phyloP scores from a whole-genome alignment of 2,329 filamentous ascomycete species.

The Colletotrichum endophyticum region DNA sequence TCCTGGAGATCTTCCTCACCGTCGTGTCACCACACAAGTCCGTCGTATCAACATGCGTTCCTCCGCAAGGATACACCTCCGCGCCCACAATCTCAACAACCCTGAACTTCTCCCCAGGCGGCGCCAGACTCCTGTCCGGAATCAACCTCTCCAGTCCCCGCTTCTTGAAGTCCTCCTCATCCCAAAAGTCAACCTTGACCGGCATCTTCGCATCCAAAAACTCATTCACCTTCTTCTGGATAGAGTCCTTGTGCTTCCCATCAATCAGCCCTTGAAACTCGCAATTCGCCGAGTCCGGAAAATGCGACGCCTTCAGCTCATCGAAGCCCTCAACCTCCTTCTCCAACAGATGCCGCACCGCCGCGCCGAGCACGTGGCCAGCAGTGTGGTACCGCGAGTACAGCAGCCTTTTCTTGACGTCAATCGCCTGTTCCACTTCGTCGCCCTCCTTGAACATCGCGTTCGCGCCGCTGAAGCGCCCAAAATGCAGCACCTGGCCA shows the following conservation, averaged over 20 bases:
- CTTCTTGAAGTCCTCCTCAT: conserved; percentile 63
- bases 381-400: conserved; percentile 76
- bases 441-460: conserved; percentile 44
- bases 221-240: conserved; percentile 66
- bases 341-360: conserved; percentile 64
- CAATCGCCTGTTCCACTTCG: conserved; percentile 60
- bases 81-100: conserved; percentile 73
- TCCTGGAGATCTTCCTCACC: conserved; percentile 71
- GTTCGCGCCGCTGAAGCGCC: conserved; percentile 49
- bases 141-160: conserved; percentile 61
- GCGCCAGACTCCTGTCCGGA: conserved; percentile 49
- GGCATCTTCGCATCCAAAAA: conserved; percentile 60
- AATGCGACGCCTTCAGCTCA: conserved; percentile 76
- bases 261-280: conserved; percentile 74
- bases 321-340: conserved; percentile 58
- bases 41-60: conserved; percentile 72
- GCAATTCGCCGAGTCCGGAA: conserved; percentile 69
- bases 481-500: conserved; percentile 69
- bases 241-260: conserved; percentile 63
- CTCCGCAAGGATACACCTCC: conserved; percentile 76
- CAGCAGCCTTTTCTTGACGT: conserved; percentile 63
- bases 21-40: conserved; percentile 62
- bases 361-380: conserved; percentile 73
- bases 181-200: conserved; percentile 71
- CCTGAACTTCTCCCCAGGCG: conserved; percentile 61